These are phyloP conservation scores for Cantharellus cinnabarinus DNA, from an alignment of 768 basidiomycete genomes.

Conservation along the genomic window DNA sequence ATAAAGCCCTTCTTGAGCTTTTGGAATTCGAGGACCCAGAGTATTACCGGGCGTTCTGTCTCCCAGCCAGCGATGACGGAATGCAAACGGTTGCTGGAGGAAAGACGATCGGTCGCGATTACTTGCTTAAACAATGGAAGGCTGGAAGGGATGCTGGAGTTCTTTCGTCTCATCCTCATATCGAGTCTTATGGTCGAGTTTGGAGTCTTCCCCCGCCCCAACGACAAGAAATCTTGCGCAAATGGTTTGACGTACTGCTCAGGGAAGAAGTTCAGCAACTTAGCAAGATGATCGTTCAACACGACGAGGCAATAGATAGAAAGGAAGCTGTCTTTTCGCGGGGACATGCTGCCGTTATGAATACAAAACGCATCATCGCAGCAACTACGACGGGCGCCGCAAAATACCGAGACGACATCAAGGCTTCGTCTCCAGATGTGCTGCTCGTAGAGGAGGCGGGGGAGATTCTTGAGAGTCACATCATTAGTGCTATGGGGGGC, in stretches of 20 bases:
- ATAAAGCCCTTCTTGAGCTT: slow-evolving; percentile 24
- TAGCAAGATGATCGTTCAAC: neutral
- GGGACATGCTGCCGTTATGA: slow-evolving; percentile 11
- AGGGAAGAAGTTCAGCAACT: slow-evolving; percentile 15
- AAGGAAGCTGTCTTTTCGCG: neutral
- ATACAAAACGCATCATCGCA: slow-evolving; percentile 34
- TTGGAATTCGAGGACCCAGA: slow-evolving; percentile 32
- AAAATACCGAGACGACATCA: slow-evolving; percentile 31
- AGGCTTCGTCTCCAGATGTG: slow-evolving; percentile 26
- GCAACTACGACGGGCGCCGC: slow-evolving; percentile 55
- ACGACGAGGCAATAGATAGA: neutral
- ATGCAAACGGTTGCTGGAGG: slow-evolving; percentile 27
- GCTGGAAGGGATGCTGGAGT: slow-evolving; percentile 26
- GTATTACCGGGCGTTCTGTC: slow-evolving; percentile 17
- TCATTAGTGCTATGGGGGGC: slow-evolving; percentile 33
- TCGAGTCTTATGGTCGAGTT: slow-evolving; percentile 13
- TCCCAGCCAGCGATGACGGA: slow-evolving; percentile 24
- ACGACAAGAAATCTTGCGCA: slow-evolving; percentile 14
- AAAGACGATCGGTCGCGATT: slow-evolving; percentile 16
- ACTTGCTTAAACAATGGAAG: slow-evolving; percentile 31
- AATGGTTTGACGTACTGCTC: slow-evolving; percentile 22
- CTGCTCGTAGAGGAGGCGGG: slow-evolving; percentile 55
- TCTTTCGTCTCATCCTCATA: slow-evolving; percentile 15
- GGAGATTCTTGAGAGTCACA: slow-evolving; percentile 49
- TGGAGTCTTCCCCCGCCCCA: slow-evolving; percentile 20